phyloP scores from a whole-genome alignment of 2,329 filamentous ascomycete genomes.

The Diplodia sapinea region DNA sequence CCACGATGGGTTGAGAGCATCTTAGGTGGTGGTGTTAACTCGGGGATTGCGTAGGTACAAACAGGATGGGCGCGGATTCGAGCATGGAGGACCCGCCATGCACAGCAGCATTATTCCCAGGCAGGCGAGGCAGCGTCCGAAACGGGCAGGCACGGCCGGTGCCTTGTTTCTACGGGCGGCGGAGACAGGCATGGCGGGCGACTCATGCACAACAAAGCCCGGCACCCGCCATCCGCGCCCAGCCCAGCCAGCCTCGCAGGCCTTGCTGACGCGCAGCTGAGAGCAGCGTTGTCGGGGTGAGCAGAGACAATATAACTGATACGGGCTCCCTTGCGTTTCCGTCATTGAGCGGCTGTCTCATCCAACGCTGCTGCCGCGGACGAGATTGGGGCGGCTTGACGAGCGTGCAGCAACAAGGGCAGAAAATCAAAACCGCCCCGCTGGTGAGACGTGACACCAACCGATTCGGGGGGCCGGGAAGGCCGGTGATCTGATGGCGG shows the following conservation, averaged over 20 bases:
- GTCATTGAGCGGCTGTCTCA: background rate
- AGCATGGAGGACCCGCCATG: background rate
- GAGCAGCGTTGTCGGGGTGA: background rate
- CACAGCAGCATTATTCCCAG: constrained; percentile 11
- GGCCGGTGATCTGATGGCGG: background rate
- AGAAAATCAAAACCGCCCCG: background rate
- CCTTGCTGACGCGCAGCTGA: constrained; percentile 22
- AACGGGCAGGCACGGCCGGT: constrained; percentile 17
- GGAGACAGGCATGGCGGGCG: background rate
- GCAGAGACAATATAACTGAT: background rate
- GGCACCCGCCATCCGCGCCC: background rate
- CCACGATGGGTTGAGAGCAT: background rate
- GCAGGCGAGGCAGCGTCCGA: background rate
- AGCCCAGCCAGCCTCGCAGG: background rate
- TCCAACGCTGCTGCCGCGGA: constrained; percentile 4
- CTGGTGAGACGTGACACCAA: constrained; percentile 11
- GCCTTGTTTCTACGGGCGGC: constrained; percentile 9
- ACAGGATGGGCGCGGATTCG: background rate
- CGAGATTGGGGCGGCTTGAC: constrained; percentile 14
- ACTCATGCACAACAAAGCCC: background rate
- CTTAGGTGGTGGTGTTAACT: background rate
- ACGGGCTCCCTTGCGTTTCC: constrained; percentile 10
- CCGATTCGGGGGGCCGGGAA: background rate
- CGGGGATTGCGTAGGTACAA: constrained; percentile 2
- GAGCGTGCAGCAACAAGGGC: background rate